These are phyloP conservation scores for Cryptococcus sp. DNA, from an alignment of 1,284 basidiomycete species.

Conservation along the genomic window DNA sequence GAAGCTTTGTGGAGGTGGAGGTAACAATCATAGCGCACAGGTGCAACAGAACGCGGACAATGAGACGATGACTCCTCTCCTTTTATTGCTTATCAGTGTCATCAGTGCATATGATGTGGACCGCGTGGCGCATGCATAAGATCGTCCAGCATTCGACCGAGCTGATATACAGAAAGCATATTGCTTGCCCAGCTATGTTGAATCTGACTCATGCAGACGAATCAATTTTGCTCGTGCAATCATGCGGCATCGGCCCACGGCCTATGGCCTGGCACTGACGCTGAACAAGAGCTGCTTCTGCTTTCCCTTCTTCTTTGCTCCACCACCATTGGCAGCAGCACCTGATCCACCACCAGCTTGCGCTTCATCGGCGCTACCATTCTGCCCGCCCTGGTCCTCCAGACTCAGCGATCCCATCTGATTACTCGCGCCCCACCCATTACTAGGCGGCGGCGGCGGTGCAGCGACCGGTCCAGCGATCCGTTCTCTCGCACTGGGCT, in stretches of 20 bases:
- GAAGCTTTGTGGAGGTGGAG: too few relatives aligned
- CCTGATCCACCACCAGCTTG: conserved; percentile 14
- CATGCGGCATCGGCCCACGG: neutral
- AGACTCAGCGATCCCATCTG: conserved; percentile 24
- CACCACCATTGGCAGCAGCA: conserved; percentile 24
- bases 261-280: conserved; percentile 47
- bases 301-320: conserved; percentile 69
- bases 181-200: too few relatives aligned
- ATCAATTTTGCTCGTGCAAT: too few relatives aligned
- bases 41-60: too few relatives aligned
- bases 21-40: too few relatives aligned
- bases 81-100: too few relatives aligned
- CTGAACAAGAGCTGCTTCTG: conserved; percentile 81
- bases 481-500: conserved; percentile 65
- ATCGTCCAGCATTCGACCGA: too few relatives aligned
- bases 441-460: conserved; percentile 45
- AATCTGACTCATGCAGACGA: too few relatives aligned
- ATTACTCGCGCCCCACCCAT: conserved; percentile 49
- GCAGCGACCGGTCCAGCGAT: conserved; percentile 62
- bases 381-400: conserved; percentile 6
- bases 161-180: too few relatives aligned
- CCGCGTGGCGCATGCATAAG: too few relatives aligned
- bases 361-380: conserved; percentile 12
- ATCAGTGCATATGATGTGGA: too few relatives aligned
- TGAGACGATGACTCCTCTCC: too few relatives aligned